Percentiles rank a stretch among this genome's conserved stretches.
Evolutionary conservation across 495 filamentous ascomycete genomes (phyloP).

Genomic region (Viridothelium virens): DNA sequence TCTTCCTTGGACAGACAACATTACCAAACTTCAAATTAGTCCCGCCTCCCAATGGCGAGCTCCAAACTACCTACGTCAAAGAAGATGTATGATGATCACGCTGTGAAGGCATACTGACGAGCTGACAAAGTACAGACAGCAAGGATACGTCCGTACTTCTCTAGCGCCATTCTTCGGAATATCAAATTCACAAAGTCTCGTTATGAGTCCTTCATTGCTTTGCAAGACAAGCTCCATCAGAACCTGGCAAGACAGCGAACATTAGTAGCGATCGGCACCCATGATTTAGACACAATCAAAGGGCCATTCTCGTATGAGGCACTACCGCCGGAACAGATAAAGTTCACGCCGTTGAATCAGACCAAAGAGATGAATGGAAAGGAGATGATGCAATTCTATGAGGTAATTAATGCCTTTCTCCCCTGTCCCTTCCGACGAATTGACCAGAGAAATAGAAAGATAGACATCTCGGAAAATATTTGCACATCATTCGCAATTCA

Average conservation of each 20-base stretch:
- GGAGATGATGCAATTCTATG: conserved; percentile 91
- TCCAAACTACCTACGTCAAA: conserved; percentile 71
- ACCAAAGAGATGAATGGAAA: conserved; percentile 75
- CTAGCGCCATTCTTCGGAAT: conserved; percentile 77
- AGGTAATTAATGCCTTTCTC: conserved; percentile 41
- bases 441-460: conserved; percentile 52
- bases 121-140: conserved; percentile 46
- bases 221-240: conserved; percentile 97
- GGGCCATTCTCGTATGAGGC: conserved; percentile 97
- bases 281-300: conserved; percentile 88
- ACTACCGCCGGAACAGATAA: conserved; percentile 81
- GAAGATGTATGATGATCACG: conserved; percentile 47
- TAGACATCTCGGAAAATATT: conserved; percentile 68
- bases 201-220: conserved; percentile 94
- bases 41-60: conserved; percentile 60
- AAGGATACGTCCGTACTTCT: conserved; percentile 75
- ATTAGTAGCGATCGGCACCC: conserved; percentile 90
- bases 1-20: conserved; percentile 69
- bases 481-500: conserved; percentile 89
- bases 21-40: conserved; percentile 72
- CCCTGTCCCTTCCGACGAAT: neutral
- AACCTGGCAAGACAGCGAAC: conserved; percentile 91
- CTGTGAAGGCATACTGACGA: neutral
- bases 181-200: conserved; percentile 83
- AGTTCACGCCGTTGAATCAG: conserved; percentile 87